Base-by-base conservation (phyloP, 148 eudicot species). In the Rhododendron mucronatum region DNA sequence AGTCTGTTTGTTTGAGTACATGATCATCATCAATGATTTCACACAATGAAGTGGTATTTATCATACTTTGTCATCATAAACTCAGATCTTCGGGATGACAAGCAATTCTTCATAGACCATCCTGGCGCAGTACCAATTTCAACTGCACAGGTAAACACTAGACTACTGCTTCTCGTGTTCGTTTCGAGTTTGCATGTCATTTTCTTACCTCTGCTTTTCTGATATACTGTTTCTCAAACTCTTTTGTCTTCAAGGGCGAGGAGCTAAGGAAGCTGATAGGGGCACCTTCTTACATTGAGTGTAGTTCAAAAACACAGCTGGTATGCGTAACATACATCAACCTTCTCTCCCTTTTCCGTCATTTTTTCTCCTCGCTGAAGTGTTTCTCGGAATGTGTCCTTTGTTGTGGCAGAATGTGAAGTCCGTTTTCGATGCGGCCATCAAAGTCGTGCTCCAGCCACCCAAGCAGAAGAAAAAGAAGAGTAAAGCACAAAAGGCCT, bases 381-480 rank as follows among this genome's bases (percentile, higher is more conserved):
- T 33, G 15, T 67, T 69, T 15, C 10, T 28, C 2, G 39, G 73
- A 5, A 50, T 21, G 23, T 63, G 67, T 79, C 35, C 41, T 84
- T 78, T 53, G 1, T 75, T 84, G 53, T 48, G 83, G 53, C 94
- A 97, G 99, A 97, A 97, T 87, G 95, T 97, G 50, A 97, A 97
- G 91, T 91, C 85, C 48, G 99, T 97, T 61, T 97, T 97, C 80
- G 99, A 97, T 81, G 97, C 95, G 79, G 99, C 99, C 79, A 96
- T 96, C 82, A 96, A 96, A 90, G 99, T 95, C 61, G 99, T 95
- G 86, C 97, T 96, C 84, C 95, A 92, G 86, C 99, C 99, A 47
- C 99, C 99, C 23, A 96, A 93, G 90, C 87, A 91, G 88, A 94
- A 96, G 99, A 96, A 96, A 87, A 96, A 96, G 97, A 96, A 96